Evolutionary conservation across 768 basidiomycete genomes (phyloP), one percentile per base, ranked within the genome.

Genomic region (Serendipita sp.): DNA sequence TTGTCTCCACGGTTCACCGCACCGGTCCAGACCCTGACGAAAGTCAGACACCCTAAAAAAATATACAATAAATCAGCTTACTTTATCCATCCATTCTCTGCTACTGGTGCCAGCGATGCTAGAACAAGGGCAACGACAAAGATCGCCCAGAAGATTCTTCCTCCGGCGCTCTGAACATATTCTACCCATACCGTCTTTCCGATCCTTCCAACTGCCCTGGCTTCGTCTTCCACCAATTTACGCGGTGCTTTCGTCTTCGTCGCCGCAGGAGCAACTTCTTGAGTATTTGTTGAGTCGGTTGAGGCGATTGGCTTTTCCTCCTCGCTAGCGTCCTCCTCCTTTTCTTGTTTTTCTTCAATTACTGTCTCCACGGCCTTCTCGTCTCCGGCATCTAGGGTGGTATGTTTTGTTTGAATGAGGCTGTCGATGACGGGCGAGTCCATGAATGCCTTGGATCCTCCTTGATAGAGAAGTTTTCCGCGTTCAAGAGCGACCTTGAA

Each of bases 381-480:
- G 34, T 58, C 26, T 7, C 16, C 42, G 30, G 3, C 31, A 26
- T 64, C 69, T 26, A 58, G 13, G 30, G 22, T 17, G 20, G 4
- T n/a, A 31, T 58, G 69, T 16, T 68, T 76, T 14, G 85, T 81
- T 67, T 87, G 86, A 31, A 87, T 79, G 2, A 94, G 77, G 20
- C 78, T 79, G 42, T 72, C 74, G 71, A 90, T 81, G 34, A 87
- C 78, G 5, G 80, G 79, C 3, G 88, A 89, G n/a, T 69, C 71
- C 48, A 81, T 74, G 75, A 94, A 93, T 2, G 73, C 77, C 4
- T 83, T 79, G 34, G 76, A 73, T 64, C 77, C 76, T 33, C 93
- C 93, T 63, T 83, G 77, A 72, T 85, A 95, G 50, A 80, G 74
- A 14, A 93, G 79, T n/a, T 82, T 81, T 31, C 89, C 90, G 68